Percentiles rank a stretch among this genome's conserved stretches.
phyloP scores from a whole-genome alignment of 768 basidiomycete genomes.

The Gymnopilus junonius region DNA sequence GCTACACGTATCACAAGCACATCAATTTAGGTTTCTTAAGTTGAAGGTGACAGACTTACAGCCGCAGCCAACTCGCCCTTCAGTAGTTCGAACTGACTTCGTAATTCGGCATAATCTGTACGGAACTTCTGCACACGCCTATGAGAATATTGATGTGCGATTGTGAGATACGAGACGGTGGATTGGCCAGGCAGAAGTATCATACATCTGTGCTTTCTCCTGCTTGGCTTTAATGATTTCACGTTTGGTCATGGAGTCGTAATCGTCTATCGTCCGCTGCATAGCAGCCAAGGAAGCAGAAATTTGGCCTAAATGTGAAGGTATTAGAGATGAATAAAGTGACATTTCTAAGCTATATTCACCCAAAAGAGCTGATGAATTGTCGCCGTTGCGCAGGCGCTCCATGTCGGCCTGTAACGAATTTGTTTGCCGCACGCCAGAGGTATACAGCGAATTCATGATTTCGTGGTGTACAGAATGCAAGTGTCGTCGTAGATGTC shows the following conservation, averaged over 20 bases:
- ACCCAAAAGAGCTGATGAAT: constrained; percentile 85
- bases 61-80: constrained; percentile 62
- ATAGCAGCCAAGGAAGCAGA: constrained; percentile 96
- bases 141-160: constrained; percentile 1
- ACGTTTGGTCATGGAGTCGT: constrained; percentile 94
- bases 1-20: constrained; percentile 41
- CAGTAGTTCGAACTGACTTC: constrained; percentile 78
- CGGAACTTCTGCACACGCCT: constrained; percentile 95
- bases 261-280: constrained; percentile 94
- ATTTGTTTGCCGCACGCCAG: constrained; percentile 89
- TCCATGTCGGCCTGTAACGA: constrained; percentile 89
- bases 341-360: constrained; percentile 30
- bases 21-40: background rate
- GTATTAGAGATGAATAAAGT: background rate
- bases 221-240: constrained; percentile 97
- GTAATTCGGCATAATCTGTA: constrained; percentile 82
- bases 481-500: background rate
- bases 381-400: constrained; percentile 79
- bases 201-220: constrained; percentile 92
- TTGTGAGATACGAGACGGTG: background rate
- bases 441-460: constrained; percentile 96
- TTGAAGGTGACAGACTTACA: constrained; percentile 34
- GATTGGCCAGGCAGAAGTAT: constrained; percentile 5
- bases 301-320: constrained; percentile 80
- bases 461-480: background rate